These are phyloP conservation scores for Cutaneotrichosporon curvatum DNA, from an alignment of 1,284 basidiomycete genomes.

Conservation along the genomic window DNA sequence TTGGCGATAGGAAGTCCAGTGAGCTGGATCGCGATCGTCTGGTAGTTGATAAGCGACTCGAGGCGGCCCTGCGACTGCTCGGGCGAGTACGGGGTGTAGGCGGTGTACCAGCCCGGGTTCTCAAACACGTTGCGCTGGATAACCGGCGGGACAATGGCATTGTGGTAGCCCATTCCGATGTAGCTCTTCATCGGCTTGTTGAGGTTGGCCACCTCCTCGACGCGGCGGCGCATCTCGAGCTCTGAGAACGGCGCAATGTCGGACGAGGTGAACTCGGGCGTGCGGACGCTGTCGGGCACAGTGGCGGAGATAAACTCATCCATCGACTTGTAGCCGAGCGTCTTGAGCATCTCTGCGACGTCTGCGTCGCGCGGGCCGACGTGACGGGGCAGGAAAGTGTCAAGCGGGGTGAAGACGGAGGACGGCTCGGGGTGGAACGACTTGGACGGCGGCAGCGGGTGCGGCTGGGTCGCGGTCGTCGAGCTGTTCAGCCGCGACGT, in stretches of 20 bases:
- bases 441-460: conserved; percentile 33
- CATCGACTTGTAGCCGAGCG: conserved; percentile 74
- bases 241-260: conserved; percentile 72
- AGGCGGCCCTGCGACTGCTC: conserved; percentile 60
- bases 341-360: conserved; percentile 66
- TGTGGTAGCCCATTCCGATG: conserved; percentile 97
- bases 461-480: conserved; percentile 41
- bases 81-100: conserved; percentile 71
- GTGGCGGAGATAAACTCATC: conserved; percentile 75
- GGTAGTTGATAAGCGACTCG: conserved; percentile 94
- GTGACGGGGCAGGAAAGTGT: conserved; percentile 81
- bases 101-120: conserved; percentile 97
- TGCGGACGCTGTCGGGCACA: conserved; percentile 70
- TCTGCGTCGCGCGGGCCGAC: conserved; percentile 78
- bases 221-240: conserved; percentile 70
- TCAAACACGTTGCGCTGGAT: conserved; percentile 92
- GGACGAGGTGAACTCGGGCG: conserved; percentile 52
- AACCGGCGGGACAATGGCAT: conserved; percentile 85
- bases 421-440: conserved; percentile 31
- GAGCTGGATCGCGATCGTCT: conserved; percentile 92
- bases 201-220: conserved; percentile 64
- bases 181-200: conserved; percentile 85
- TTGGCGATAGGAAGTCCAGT: conserved; percentile 93
- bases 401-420: conserved; percentile 65
- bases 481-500: conserved; percentile 22